phyloP scores from a whole-genome alignment of 2,329 filamentous ascomycete genomes.

The Aspergillus latus region DNA sequence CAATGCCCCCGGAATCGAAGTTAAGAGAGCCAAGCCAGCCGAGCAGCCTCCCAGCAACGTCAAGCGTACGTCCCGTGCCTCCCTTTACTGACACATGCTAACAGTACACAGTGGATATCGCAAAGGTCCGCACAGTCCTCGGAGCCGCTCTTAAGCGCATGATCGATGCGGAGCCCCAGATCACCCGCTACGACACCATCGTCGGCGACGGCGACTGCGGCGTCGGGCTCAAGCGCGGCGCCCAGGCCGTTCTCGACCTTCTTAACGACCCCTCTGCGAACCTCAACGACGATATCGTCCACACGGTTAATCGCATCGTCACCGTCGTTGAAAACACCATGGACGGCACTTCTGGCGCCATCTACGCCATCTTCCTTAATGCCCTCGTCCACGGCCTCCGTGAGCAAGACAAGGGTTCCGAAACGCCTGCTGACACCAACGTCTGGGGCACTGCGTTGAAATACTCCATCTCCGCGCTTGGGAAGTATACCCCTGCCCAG shows the following conservation, averaged over 20 bases:
- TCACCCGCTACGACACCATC: conserved; percentile 72
- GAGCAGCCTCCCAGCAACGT: conserved; percentile 56
- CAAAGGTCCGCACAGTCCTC: conserved; percentile 54
- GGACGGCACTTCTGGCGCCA: conserved; percentile 74
- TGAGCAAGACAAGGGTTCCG: conserved; percentile 50
- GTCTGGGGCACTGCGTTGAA: conserved; percentile 69
- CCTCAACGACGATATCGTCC: conserved; percentile 57
- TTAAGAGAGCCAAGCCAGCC: conserved; percentile 42
- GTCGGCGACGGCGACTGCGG: conserved; percentile 92
- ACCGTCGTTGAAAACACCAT: conserved; percentile 66
- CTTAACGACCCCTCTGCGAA: conserved; percentile 41
- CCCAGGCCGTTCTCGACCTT: conserved; percentile 60
- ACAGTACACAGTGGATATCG: conserved; percentile 49
- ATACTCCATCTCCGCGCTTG: conserved; percentile 68
- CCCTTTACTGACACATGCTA: conserved; percentile 1
- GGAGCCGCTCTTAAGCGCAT: conserved; percentile 57
- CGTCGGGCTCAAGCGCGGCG: conserved; percentile 79
- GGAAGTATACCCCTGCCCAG: conserved; percentile 82
- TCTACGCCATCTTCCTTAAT: conserved; percentile 88
- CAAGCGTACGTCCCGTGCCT: conserved; percentile 41
- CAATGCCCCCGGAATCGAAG: conserved; percentile 43
- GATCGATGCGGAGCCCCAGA: conserved; percentile 63
- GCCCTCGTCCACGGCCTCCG: conserved; percentile 70
- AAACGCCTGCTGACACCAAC: conserved; percentile 48
- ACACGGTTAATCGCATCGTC: conserved; percentile 61